Evolutionary conservation across 164 flowering plant genomes (phyloP), one percentile per base, ranked within the genome.

Genomic region (Houttuynia cordata): DNA sequence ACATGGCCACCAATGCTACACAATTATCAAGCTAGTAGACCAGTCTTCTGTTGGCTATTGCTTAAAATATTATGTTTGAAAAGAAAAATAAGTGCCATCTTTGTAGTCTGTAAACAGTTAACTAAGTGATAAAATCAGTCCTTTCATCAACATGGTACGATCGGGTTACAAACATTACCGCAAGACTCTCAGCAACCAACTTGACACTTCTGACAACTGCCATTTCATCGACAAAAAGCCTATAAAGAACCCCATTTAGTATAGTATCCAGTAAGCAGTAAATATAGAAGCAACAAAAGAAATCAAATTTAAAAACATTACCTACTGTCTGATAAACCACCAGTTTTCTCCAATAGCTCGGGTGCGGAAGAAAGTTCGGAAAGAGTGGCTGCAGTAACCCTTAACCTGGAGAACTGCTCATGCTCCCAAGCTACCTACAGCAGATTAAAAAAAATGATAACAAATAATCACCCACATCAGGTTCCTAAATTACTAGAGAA

Each of bases 401-500:
- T 86, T 49, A 76, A 75, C 74, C 93, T 82, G 59, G 99, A 93
- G 76, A 93, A 93, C 61, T 93, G 99, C 69, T 93, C 99, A 78
- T 93, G 99, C 85, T 93, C 97, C 99, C 97, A 93, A 62, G 99
- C 96, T 76, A 93, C 99, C 99, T 93, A 77, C 71, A 82, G 60
- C 69, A 77, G 56, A 23, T 4, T 24, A 15, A 54, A 14, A 10
- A 19, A 52, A 30, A 3, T 4, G 42, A 7, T 60, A 60, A 49
- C 20, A 60, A 21, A 52, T 30, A 37, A 0, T 30, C n/a, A 25
- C 19, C 24, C 20, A 9, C 24, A 12, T 23, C 21, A 52, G 37
- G 37, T 6, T 30, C 37, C 37, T 30, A 30, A 6, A 30, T 30
- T 30, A 30, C 2, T 30, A 30, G 6, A 30, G 37, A 30, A 30